phyloP scores from a whole-genome alignment of 1,139 yeast species.

The Protomyces gravidus region DNA sequence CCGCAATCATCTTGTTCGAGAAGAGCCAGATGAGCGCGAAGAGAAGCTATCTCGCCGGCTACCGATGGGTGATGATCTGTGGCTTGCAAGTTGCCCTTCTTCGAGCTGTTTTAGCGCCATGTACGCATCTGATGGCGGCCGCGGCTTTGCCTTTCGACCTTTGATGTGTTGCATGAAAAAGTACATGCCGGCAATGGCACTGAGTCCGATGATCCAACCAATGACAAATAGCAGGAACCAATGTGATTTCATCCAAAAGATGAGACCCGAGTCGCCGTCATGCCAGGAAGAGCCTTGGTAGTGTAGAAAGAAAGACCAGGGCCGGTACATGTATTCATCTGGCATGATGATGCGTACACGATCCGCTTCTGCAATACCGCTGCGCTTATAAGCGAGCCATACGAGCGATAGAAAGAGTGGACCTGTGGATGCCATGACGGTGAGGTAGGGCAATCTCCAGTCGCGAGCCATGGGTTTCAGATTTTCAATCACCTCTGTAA shows the following conservation, averaged over 20 bases:
- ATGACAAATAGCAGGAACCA: conserved; percentile 34
- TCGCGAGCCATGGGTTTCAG: conserved; percentile 54
- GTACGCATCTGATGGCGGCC: background rate
- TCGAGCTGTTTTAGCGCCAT: background rate
- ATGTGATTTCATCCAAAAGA: conserved; percentile 34
- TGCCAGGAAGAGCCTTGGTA: conserved; percentile 37
- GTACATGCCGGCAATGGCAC: conserved; percentile 24
- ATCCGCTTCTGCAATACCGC: conserved; percentile 31
- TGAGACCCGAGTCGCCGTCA: conserved; percentile 35
- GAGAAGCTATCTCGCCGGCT: background rate
- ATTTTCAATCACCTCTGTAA: conserved; percentile 62
- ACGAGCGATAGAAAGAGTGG: conserved; percentile 80
- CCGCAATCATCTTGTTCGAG: background rate
- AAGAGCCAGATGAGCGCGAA: background rate
- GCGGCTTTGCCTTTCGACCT: background rate
- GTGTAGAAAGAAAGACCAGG: conserved; percentile 35
- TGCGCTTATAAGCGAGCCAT: conserved; percentile 67
- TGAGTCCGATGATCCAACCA: conserved; percentile 30
- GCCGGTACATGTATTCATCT: conserved; percentile 33
- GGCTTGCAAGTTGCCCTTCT: background rate
- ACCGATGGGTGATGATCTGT: background rate
- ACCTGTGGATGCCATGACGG: conserved; percentile 92
- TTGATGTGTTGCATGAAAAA: conserved; percentile 1
- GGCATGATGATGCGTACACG: conserved; percentile 36
- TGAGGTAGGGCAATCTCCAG: conserved; percentile 80